phyloP scores from a whole-genome alignment of 805 yeast genomes.

The Wickerhamomyces ciferrii region DNA sequence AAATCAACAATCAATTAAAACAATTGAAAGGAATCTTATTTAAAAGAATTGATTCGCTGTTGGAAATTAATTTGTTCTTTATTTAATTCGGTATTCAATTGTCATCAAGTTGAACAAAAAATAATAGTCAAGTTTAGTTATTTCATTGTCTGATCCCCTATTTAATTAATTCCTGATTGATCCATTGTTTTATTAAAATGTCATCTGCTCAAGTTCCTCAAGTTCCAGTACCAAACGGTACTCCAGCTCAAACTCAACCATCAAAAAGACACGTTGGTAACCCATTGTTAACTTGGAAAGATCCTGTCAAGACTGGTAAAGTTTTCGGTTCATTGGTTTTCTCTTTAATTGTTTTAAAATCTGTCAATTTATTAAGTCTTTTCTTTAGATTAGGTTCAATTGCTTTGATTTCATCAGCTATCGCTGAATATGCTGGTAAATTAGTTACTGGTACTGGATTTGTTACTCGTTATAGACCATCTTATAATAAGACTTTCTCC shows the following conservation, averaged over 20 bases:
- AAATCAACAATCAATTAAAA: background rate
- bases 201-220: background rate
- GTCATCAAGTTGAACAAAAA: too few relatives aligned
- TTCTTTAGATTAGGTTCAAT: slow-evolving; percentile 56
- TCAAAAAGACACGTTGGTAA: slow-evolving; percentile 10
- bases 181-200: too few relatives aligned
- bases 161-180: too few relatives aligned
- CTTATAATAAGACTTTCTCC: slow-evolving; percentile 36
- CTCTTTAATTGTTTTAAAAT: slow-evolving; percentile 52
- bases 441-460: slow-evolving; percentile 72
- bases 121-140: too few relatives aligned
- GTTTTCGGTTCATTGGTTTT: slow-evolving; percentile 61
- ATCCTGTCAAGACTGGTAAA: slow-evolving; percentile 73
- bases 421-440: slow-evolving; percentile 74
- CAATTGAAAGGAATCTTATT: background rate
- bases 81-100: too few relatives aligned
- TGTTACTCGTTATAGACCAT: slow-evolving; percentile 70
- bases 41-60: background rate
- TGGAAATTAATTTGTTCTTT: too few relatives aligned
- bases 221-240: background rate
- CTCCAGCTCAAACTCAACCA: slow-evolving; percentile 2
- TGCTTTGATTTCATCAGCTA: slow-evolving; percentile 58
- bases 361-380: slow-evolving; percentile 55
- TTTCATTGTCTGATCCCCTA: too few relatives aligned
- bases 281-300: slow-evolving; percentile 62